Conservation (phyloP, 2,329 filamentous ascomycete species). For the Lasiodiplodia sp. region DNA sequence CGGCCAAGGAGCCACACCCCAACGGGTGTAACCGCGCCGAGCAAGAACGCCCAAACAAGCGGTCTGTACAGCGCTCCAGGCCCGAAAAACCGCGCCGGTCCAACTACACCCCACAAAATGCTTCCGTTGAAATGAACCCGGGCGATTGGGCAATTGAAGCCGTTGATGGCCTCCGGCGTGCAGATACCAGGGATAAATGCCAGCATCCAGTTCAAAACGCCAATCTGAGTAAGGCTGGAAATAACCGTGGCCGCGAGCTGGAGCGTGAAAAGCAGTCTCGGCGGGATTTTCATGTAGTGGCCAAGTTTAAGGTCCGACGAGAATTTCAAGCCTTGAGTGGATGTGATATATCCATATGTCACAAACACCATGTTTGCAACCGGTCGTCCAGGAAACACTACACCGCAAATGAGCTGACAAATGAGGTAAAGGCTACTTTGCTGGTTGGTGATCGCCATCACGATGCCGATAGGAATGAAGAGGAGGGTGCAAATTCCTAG, state of each 20-base stretch:
- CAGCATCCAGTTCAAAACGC: constrained; percentile 91
- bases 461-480: constrained; percentile 89
- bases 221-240: constrained; percentile 81
- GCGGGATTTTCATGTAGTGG: constrained; percentile 88
- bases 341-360: constrained; percentile 89
- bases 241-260: constrained; percentile 79
- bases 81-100: constrained; percentile 83
- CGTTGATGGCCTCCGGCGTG: constrained; percentile 79
- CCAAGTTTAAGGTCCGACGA: constrained; percentile 86
- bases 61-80: constrained; percentile 75
- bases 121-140: constrained; percentile 90
- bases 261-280: constrained; percentile 78
- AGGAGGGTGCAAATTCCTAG: constrained; percentile 79
- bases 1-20: constrained; percentile 75
- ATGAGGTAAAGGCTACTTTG: constrained; percentile 87
- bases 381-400: constrained; percentile 81
- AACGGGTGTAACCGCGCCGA: constrained; percentile 78
- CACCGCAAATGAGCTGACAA: constrained; percentile 84
- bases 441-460: constrained; percentile 92
- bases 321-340: constrained; percentile 88
- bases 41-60: constrained; percentile 81
- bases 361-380: constrained; percentile 95
- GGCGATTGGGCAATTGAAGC: constrained; percentile 86
- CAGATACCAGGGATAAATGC: constrained; percentile 77
- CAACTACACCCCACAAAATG: constrained; percentile 89